Conservation (phyloP, 2,329 filamentous ascomycete species). For the Aspergillus transmontanensis region DNA sequence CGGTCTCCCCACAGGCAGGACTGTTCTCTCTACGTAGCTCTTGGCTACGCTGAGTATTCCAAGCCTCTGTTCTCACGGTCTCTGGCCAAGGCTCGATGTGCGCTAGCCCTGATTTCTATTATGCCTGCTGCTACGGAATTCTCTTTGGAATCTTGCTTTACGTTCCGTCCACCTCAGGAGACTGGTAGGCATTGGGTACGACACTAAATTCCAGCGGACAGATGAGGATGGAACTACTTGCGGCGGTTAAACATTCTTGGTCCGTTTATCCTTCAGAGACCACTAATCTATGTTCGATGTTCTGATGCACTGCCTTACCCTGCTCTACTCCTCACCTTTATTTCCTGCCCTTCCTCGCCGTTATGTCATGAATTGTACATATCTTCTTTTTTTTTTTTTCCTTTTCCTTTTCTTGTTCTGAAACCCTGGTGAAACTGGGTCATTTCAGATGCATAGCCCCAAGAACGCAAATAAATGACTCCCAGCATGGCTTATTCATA, state of each 20-base stretch:
- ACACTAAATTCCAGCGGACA: neutral
- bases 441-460: constrained; percentile 7
- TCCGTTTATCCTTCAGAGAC: neutral
- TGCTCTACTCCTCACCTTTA: neutral
- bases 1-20: neutral
- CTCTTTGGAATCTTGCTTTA: neutral
- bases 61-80: neutral
- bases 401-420: neutral
- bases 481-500: constrained; percentile 13
- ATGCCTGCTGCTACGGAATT: neutral
- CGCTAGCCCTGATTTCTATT: neutral
- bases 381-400: constrained; percentile 19
- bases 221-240: neutral
- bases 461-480: constrained; percentile 30
- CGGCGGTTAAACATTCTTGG: neutral
- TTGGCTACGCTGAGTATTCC: neutral
- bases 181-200: neutral
- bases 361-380: constrained; percentile 38
- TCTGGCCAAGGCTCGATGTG: neutral
- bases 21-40: neutral
- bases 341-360: constrained; percentile 3
- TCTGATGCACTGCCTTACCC: neutral
- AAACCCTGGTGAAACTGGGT: constrained; percentile 6
- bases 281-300: neutral
- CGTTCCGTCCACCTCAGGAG: neutral